Percentiles rank a stretch among this genome's conserved stretches.
Conservation (phyloP, 805 yeast species). For the Metschnikowia cubensis region DNA sequence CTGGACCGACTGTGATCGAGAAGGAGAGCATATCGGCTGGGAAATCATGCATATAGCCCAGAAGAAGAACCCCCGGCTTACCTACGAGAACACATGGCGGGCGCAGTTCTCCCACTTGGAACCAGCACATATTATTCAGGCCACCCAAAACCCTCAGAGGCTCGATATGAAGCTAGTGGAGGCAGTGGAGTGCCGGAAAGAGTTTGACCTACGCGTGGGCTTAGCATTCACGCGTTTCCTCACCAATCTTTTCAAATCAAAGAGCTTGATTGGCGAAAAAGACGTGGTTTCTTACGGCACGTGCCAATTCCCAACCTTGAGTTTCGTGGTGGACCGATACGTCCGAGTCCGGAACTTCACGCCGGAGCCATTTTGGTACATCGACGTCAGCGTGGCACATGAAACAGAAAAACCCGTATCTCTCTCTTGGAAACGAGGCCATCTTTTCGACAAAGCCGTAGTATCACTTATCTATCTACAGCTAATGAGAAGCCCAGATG, state of each 20-base stretch:
- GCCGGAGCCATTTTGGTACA: constrained; percentile 78
- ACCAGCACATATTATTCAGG: constrained; percentile 62
- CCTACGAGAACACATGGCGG: constrained; percentile 51
- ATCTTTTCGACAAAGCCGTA: constrained; percentile 67
- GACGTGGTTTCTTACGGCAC: constrained; percentile 74
- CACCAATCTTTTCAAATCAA: constrained; percentile 47
- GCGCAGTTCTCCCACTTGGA: constrained; percentile 89
- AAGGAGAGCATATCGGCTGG: constrained; percentile 28
- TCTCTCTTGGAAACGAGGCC: constrained; percentile 70
- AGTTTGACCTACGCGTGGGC: constrained; percentile 86
- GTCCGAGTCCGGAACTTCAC: constrained; percentile 66
- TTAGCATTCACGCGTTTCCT: constrained; percentile 81
- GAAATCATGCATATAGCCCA: constrained; percentile 64
- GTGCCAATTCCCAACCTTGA: constrained; percentile 96
- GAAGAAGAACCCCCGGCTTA: constrained; percentile 44
- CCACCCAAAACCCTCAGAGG: constrained; percentile 64
- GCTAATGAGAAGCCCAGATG: constrained; percentile 49
- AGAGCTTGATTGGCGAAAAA: constrained; percentile 28
- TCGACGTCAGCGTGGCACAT: constrained; percentile 51
- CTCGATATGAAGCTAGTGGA: constrained; percentile 67
- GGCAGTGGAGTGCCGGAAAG: constrained; percentile 85
- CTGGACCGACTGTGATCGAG: constrained; percentile 84
- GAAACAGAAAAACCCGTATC: constrained; percentile 32
- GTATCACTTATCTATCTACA: constrained; percentile 60
- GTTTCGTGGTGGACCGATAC: constrained; percentile 91